These are phyloP conservation scores for Simplicillium aogashimaense DNA, from an alignment of 2,329 filamentous ascomycete species.

Conservation along the genomic window DNA sequence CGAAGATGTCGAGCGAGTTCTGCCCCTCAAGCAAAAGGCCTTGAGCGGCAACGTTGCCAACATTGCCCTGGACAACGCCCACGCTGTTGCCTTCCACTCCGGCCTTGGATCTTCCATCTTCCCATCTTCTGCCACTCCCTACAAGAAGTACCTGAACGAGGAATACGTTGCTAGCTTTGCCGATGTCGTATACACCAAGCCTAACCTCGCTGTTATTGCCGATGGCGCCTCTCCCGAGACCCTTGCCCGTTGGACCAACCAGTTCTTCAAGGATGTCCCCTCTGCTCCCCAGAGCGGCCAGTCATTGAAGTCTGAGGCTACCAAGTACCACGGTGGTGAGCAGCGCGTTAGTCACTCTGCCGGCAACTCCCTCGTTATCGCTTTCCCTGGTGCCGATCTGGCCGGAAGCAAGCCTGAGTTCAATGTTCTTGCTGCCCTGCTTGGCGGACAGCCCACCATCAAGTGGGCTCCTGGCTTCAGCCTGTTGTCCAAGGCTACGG, in stretches of 20 bases:
- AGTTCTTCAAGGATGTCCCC: constrained; percentile 76
- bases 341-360: constrained; percentile 70
- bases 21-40: constrained; percentile 69
- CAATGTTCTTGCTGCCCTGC: constrained; percentile 75
- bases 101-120: constrained; percentile 76
- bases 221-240: constrained; percentile 72
- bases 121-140: constrained; percentile 60
- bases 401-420: constrained; percentile 81
- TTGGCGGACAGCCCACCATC: constrained; percentile 83
- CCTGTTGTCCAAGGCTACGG: constrained; percentile 70
- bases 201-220: constrained; percentile 84
- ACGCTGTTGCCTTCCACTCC: constrained; percentile 82
- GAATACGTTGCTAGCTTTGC: constrained; percentile 68
- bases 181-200: constrained; percentile 71
- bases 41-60: constrained; percentile 51
- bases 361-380: constrained; percentile 80
- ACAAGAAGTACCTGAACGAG: constrained; percentile 72
- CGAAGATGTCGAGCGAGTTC: constrained; percentile 72
- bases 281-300: constrained; percentile 40
- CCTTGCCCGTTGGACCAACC: constrained; percentile 79
- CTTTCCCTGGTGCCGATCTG: constrained; percentile 82
- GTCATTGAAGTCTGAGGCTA: constrained; percentile 47
- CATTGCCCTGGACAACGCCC: constrained; percentile 77
- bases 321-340: constrained; percentile 92
- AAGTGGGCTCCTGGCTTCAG: constrained; percentile 96